phyloP scores from a whole-genome alignment of 2,329 filamentous ascomycete genomes.

The Nemania diffusa region DNA sequence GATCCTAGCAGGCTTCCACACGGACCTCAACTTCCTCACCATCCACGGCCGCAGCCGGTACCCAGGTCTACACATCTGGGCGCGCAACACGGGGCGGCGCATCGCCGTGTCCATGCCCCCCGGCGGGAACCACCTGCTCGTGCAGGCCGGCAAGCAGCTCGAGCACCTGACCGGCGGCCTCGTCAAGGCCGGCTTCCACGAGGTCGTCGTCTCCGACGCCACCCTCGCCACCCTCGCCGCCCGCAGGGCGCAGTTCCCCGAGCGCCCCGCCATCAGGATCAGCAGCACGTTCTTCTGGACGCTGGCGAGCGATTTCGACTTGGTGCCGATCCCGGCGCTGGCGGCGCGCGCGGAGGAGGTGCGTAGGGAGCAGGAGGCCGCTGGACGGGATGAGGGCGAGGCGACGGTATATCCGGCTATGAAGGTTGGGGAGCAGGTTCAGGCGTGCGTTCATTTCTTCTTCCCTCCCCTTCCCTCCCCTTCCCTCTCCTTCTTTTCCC shows the following conservation, averaged over 20 bases:
- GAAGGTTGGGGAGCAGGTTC: slow-evolving; percentile 69
- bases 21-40: slow-evolving; percentile 72
- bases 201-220: slow-evolving; percentile 67
- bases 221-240: slow-evolving; percentile 60
- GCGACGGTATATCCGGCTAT: slow-evolving; percentile 60
- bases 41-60: slow-evolving; percentile 72
- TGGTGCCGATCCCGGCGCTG: slow-evolving; percentile 62
- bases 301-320: slow-evolving; percentile 65
- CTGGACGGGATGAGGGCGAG: slow-evolving; percentile 65
- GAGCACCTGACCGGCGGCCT: slow-evolving; percentile 70
- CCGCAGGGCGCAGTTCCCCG: slow-evolving; percentile 55
- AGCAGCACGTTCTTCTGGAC: slow-evolving; percentile 72
- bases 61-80: slow-evolving; percentile 71
- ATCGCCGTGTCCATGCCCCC: slow-evolving; percentile 70
- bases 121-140: slow-evolving; percentile 66
- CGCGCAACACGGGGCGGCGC: slow-evolving; percentile 68
- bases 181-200: slow-evolving; percentile 70
- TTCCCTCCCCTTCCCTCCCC: slow-evolving; percentile 18
- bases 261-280: slow-evolving; percentile 65
- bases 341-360: slow-evolving; percentile 57
- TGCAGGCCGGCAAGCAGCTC: slow-evolving; percentile 71
- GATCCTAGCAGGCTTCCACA: slow-evolving; percentile 72
- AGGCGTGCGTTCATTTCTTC: slow-evolving; percentile 55
- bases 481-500: neutral
- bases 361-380: slow-evolving; percentile 58